Evolutionary conservation across 176 grass and related monocot species (phyloP).

Genomic region (barley (Hordeum vulgare)): MorexV3_pseudomolecules_assembly NC_058519.1:478148061-478148560

Average conservation of each 20-base stretch:
- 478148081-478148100: not conserved
- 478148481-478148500: conserved; percentile 65
- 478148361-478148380: not conserved
- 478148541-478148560: conserved; percentile 11
- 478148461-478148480: conserved; percentile 48
- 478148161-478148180: not conserved
- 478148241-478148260: not conserved
- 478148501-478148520: not conserved
- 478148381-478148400: not conserved
- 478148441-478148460: conserved; percentile 80
- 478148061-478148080: conserved; percentile 42
- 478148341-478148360: not conserved
- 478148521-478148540: not conserved
- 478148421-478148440: conserved; percentile 53
- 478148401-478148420: not conserved
- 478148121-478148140: not conserved
- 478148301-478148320: not conserved
- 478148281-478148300: not conserved
- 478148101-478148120: not conserved
- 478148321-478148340: not conserved
- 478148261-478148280: not conserved
- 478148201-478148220: not conserved
- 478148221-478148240: not conserved
- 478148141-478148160: not conserved
- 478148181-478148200: not conserved